phyloP scores from a whole-genome alignment of 768 basidiomycete genomes.

The Lactifluus rugatus region DNA sequence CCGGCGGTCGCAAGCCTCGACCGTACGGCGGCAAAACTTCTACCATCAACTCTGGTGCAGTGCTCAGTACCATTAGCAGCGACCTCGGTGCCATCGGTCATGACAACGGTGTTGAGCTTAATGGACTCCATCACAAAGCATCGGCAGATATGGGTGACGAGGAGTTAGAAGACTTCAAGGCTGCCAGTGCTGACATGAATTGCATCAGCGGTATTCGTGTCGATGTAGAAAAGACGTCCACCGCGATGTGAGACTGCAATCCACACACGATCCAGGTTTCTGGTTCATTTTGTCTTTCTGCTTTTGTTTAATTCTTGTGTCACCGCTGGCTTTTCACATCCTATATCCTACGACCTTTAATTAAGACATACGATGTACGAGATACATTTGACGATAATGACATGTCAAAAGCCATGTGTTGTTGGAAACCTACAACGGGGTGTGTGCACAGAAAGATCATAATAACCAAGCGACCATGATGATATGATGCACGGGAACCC shows the following conservation, averaged over 20 bases:
- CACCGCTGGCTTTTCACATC: not conserved
- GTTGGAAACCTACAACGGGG: too few relatives aligned
- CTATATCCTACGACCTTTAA: not conserved
- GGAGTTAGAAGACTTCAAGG: conserved; percentile 21
- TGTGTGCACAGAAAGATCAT: too few relatives aligned
- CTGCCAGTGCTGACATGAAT: conserved; percentile 10
- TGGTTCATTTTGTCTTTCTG: not conserved
- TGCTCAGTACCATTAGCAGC: conserved; percentile 17
- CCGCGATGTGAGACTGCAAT: conserved; percentile 31
- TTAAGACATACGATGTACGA: not conserved
- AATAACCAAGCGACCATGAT: too few relatives aligned
- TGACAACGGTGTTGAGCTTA: conserved; percentile 17
- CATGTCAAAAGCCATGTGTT: not conserved
- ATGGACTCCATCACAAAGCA: conserved; percentile 24
- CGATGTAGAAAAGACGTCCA: conserved; percentile 51
- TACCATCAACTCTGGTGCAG: conserved; percentile 14
- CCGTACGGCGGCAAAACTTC: conserved; percentile 3
- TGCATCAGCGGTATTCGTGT: conserved; percentile 40
- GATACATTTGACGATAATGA: not conserved
- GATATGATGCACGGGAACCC: too few relatives aligned
- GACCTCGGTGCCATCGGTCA: conserved; percentile 12
- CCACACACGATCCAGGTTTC: not conserved
- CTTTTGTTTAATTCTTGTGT: not conserved
- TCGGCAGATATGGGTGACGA: conserved; percentile 28
- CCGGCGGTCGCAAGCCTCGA: conserved; percentile 8